Percentiles rank a stretch among this genome's conserved stretches.
Conservation (phyloP, 257 asterid species). For the Solanum chiquidenum region DNA sequence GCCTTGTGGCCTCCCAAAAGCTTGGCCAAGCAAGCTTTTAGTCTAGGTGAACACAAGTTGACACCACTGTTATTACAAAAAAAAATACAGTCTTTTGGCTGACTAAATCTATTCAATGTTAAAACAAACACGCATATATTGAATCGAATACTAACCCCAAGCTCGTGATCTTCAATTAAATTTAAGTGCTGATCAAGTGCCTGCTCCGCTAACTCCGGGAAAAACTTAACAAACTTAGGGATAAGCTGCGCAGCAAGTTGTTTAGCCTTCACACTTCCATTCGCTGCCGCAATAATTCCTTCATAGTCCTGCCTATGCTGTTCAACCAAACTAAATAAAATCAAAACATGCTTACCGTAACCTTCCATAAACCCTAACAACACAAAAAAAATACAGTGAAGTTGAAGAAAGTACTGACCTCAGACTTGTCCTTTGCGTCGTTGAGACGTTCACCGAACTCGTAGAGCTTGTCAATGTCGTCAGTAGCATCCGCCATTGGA, state of each 20-base stretch:
- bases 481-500: slow-evolving; percentile 44
- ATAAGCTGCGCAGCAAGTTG: slow-evolving; percentile 89
- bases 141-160: slow-evolving; percentile 41
- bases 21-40: background rate
- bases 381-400: background rate
- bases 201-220: slow-evolving; percentile 67
- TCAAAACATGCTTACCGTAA: background rate
- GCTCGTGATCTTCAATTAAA: slow-evolving; percentile 74
- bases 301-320: slow-evolving; percentile 72
- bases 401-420: slow-evolving; percentile 24
- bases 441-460: slow-evolving; percentile 71
- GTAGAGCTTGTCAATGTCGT: slow-evolving; percentile 82
- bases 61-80: background rate
- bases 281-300: slow-evolving; percentile 70
- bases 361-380: background rate
- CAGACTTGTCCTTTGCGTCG: slow-evolving; percentile 74
- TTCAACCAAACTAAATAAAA: background rate
- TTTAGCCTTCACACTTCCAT: slow-evolving; percentile 82
- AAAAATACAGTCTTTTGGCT: background rate
- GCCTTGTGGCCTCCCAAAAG: background rate
- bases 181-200: slow-evolving; percentile 77
- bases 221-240: slow-evolving; percentile 75
- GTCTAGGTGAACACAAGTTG: background rate
- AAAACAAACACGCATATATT: background rate
- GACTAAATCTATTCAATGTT: background rate